Percentiles rank a stretch among this genome's conserved stretches.
Conservation (phyloP, 306 rosid species). For the Castanea crenata region DNA sequence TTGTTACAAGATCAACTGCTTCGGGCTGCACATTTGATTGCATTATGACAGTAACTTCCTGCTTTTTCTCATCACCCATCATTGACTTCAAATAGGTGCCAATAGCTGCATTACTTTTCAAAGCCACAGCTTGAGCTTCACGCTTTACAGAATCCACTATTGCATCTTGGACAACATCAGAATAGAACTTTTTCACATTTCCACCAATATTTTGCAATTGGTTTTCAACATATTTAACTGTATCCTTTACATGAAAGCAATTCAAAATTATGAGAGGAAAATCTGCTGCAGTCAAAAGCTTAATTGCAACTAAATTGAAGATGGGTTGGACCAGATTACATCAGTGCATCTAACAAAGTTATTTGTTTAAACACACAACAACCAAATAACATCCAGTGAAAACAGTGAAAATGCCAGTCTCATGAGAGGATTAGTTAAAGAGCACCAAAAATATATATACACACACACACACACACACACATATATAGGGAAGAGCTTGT, state of each 20-base stretch:
- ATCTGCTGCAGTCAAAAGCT: slow-evolving; percentile 10
- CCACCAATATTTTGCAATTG: slow-evolving; percentile 69
- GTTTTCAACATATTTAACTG: slow-evolving; percentile 67
- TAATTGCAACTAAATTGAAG: background rate
- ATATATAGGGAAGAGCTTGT: background rate
- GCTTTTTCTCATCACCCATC: slow-evolving; percentile 29
- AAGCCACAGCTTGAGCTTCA: slow-evolving; percentile 32
- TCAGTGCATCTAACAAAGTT: background rate
- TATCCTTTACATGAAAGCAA: slow-evolving; percentile 48
- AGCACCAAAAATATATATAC: background rate
- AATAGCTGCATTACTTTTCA: slow-evolving; percentile 13
- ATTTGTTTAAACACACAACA: background rate
- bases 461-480: too few relatives aligned
- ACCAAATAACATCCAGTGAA: background rate
- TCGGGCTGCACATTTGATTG: slow-evolving; percentile 27
- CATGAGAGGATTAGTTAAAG: slow-evolving; percentile 8
- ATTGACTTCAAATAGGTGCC: slow-evolving; percentile 25
- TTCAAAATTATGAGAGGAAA: slow-evolving; percentile 10
- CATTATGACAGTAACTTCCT: slow-evolving; percentile 16
- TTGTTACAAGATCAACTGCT: slow-evolving; percentile 24
- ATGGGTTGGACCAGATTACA: background rate
- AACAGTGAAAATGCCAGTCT: background rate
- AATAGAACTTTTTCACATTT: slow-evolving; percentile 60
- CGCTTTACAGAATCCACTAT: slow-evolving; percentile 30
- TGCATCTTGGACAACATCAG: slow-evolving; percentile 63